phyloP scores from a whole-genome alignment of 2,329 filamentous ascomycete species.

The Clonostachys rhizophaga region DNA sequence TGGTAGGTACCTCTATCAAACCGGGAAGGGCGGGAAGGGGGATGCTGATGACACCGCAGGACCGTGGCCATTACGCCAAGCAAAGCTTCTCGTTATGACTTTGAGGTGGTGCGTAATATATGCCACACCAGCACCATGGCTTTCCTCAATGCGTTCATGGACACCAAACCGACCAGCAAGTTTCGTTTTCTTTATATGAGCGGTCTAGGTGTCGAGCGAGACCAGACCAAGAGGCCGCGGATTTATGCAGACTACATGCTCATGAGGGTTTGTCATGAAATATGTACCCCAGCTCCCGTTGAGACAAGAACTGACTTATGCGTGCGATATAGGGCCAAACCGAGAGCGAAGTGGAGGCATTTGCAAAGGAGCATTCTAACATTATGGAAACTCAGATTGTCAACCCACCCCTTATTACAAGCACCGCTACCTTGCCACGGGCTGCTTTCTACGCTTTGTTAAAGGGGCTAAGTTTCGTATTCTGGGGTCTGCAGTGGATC shows the following conservation, averaged over 20 bases:
- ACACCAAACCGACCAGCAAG: constrained; percentile 18
- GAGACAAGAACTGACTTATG: constrained; percentile 13
- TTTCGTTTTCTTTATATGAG: constrained; percentile 41
- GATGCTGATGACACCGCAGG: constrained; percentile 10
- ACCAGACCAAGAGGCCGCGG: constrained; percentile 27
- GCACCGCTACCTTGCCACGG: neutral
- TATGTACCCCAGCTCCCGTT: constrained; percentile 36
- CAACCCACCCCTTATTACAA: constrained; percentile 35
- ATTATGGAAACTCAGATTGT: constrained; percentile 29
- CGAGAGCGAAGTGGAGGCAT: constrained; percentile 34
- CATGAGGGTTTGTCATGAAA: constrained; percentile 32
- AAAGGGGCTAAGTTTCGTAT: constrained; percentile 15
- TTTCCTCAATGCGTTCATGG: constrained; percentile 25
- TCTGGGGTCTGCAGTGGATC: constrained; percentile 13
- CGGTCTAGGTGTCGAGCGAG: constrained; percentile 27
- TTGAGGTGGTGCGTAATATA: constrained; percentile 29
- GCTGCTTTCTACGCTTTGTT: neutral
- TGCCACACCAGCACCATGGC: constrained; percentile 27
- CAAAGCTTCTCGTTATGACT: constrained; percentile 18
- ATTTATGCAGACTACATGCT: constrained; percentile 30
- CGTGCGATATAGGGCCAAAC: constrained; percentile 33
- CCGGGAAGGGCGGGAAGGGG: neutral
- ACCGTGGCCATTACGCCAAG: constrained; percentile 35
- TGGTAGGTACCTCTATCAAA: constrained; percentile 19
- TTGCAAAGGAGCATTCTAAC: constrained; percentile 28